Conservation (phyloP, 768 basidiomycete genomes). For the Coprinopsis marcescibilis region DNA sequence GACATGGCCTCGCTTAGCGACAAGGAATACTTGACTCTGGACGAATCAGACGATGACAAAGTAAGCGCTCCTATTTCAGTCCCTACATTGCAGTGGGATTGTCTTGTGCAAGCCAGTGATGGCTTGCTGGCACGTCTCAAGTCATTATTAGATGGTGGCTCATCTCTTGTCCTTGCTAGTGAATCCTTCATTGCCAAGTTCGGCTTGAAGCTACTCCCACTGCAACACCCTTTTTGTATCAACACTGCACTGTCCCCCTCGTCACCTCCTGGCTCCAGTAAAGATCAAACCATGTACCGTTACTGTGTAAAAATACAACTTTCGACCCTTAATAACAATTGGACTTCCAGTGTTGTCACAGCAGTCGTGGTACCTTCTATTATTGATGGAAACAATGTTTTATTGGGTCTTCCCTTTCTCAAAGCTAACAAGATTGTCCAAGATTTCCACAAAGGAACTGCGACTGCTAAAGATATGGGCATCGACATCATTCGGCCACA, state of each 20-base stretch:
- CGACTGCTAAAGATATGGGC: not conserved
- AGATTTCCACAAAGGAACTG: not conserved
- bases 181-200: constrained; percentile 16
- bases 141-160: constrained; percentile 24
- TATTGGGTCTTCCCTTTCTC: constrained; percentile 31
- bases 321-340: constrained; percentile 14
- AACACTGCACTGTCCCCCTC: constrained; percentile 1
- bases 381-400: constrained; percentile 17
- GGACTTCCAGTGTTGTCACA: constrained; percentile 11
- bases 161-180: constrained; percentile 26
- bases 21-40: not conserved
- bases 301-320: constrained; percentile 16
- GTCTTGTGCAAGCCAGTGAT: not conserved
- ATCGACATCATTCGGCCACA: not conserved
- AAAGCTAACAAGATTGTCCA: not conserved
- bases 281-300: constrained; percentile 1
- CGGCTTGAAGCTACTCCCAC: not conserved
- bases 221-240: constrained; percentile 11
- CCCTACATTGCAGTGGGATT: not conserved
- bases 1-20: not conserved
- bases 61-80: not conserved
- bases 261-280: not conserved
- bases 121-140: not conserved
- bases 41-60: not conserved
- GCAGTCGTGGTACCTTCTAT: constrained; percentile 22